phyloP scores from a whole-genome alignment of 106 monocot genomes.

The Apostasia ramifera region DNA sequence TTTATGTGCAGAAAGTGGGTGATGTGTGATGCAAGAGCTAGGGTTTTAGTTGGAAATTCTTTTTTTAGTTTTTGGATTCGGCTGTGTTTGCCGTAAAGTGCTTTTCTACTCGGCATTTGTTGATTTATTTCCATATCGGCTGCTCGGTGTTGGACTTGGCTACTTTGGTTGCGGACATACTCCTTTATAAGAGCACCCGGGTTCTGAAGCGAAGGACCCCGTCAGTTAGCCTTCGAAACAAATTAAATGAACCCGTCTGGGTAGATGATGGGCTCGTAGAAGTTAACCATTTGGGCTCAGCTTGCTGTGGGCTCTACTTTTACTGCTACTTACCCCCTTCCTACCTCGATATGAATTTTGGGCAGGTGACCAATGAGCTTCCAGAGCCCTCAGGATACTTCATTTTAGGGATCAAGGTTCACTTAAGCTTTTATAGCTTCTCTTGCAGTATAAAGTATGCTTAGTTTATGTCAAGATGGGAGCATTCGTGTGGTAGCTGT shows the following conservation, averaged over 20 bases:
- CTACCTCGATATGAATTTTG: too few species aligned
- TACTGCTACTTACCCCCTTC: too few species aligned
- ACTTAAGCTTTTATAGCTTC: not conserved
- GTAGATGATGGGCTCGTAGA: too few species aligned
- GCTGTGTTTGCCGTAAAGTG: not conserved
- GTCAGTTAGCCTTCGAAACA: too few species aligned
- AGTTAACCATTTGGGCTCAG: too few species aligned
- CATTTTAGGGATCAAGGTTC: not conserved
- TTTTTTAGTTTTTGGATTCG: not conserved
- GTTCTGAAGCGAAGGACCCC: too few species aligned
- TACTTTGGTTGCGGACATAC: not conserved
- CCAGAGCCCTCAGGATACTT: too few species aligned
- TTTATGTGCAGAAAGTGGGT: not conserved
- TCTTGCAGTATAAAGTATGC: not conserved
- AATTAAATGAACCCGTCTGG: too few species aligned
- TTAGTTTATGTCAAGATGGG: not conserved
- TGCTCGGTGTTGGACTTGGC: not conserved
- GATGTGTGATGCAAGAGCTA: not conserved
- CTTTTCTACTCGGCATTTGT: not conserved
- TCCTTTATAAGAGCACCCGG: not conserved
- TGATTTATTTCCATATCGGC: not conserved
- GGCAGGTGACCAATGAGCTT: too few species aligned
- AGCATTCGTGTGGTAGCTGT: not conserved
- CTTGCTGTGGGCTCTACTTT: too few species aligned
- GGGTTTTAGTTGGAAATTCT: slow-evolving; percentile 6